Conservation (phyloP, 2,329 filamentous ascomycete species). For the Fusarium begoniae region DNA sequence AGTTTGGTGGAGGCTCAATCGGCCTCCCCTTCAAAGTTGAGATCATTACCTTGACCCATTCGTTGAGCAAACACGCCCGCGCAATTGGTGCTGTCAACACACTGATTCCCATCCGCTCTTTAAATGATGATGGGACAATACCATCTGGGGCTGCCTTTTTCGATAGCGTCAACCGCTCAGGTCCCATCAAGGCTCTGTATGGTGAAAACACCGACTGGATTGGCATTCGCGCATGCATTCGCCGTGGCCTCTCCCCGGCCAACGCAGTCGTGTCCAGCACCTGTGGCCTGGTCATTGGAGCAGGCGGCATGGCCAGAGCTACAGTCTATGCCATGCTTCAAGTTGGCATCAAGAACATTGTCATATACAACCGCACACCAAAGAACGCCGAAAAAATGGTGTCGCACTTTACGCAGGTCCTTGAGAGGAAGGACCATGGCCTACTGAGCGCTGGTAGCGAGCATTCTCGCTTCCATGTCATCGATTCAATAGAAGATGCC, state of each 20-base stretch:
- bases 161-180: conserved; percentile 66
- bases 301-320: conserved; percentile 80
- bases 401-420: conserved; percentile 71
- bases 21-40: conserved; percentile 80
- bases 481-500: conserved; percentile 64
- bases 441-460: conserved; percentile 54
- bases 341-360: conserved; percentile 78
- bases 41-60: conserved; percentile 73
- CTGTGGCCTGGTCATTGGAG: conserved; percentile 69
- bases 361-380: conserved; percentile 76
- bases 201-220: conserved; percentile 88
- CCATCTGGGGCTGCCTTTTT: conserved; percentile 63
- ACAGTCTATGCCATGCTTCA: conserved; percentile 82
- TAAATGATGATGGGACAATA: conserved; percentile 65
- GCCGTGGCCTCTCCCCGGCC: conserved; percentile 76
- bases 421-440: conserved; percentile 55
- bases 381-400: conserved; percentile 74
- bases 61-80: conserved; percentile 75
- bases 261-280: conserved; percentile 68
- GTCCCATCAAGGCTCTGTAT: conserved; percentile 74
- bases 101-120: conserved; percentile 72
- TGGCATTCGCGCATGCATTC: conserved; percentile 77
- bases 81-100: conserved; percentile 83
- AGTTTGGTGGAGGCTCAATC: conserved; percentile 77
- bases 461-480: conserved; percentile 63